Evolutionary conservation across 257 asterid genomes (phyloP).

Genomic region (Dorcoceras hygrometricum): DNA sequence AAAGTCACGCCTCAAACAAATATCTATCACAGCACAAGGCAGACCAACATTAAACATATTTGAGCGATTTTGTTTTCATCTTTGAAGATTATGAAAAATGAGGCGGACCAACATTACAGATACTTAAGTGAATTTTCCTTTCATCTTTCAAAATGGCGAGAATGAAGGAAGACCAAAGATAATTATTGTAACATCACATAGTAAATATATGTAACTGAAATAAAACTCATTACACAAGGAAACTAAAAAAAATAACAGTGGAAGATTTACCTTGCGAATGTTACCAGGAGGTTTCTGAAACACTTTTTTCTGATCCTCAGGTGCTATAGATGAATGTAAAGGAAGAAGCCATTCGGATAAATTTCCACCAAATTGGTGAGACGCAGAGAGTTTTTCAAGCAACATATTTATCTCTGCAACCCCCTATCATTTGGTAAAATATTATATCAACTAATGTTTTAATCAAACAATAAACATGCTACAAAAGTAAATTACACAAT

Average conservation of each 20-base stretch:
- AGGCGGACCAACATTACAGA: no score
- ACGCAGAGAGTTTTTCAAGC: slow-evolving; percentile 69
- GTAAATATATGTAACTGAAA: slow-evolving; percentile 15
- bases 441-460: neutral
- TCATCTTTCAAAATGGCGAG: neutral
- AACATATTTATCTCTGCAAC: slow-evolving; percentile 83
- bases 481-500: slow-evolving; percentile 13
- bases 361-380: slow-evolving; percentile 72
- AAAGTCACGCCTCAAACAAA: neutral
- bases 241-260: slow-evolving; percentile 9
- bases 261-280: slow-evolving; percentile 71
- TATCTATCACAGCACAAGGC: neutral
- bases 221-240: slow-evolving; percentile 3
- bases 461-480: neutral
- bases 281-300: slow-evolving; percentile 79
- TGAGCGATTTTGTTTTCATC: no score
- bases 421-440: slow-evolving; percentile 53
- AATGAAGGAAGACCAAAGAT: neutral
- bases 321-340: slow-evolving; percentile 86
- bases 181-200: neutral
- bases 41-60: no score
- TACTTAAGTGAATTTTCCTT: no score
- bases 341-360: slow-evolving; percentile 97
- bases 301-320: slow-evolving; percentile 90
- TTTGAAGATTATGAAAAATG: no score